Evolutionary conservation across 345 rosid species (phyloP).

Genomic region (Sisymbrium irio): DNA sequence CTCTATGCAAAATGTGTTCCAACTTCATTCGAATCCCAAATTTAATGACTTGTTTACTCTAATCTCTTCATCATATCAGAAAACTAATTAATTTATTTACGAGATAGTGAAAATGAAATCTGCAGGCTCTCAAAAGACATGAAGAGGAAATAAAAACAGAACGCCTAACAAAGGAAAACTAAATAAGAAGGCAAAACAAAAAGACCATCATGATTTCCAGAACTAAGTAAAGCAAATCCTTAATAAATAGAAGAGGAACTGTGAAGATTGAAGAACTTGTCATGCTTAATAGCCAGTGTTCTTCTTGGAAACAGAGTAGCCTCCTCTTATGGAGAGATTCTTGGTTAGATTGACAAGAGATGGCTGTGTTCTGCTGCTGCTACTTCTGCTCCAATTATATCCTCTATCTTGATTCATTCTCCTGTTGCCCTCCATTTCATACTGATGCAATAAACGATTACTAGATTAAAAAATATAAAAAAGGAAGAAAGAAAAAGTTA

Average conservation of each 20-base stretch:
- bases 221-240: neutral
- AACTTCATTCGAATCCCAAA: too few relatives aligned
- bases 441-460: neutral
- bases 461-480: neutral
- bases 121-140: neutral
- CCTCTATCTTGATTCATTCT: constrained; percentile 29
- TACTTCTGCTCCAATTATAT: constrained; percentile 26
- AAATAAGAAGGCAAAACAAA: neutral
- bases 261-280: neutral
- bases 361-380: constrained; percentile 24
- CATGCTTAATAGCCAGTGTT: constrained; percentile 14
- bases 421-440: constrained; percentile 35
- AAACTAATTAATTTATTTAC: neutral
- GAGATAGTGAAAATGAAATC: neutral
- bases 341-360: constrained; percentile 50
- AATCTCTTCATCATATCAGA: neutral
- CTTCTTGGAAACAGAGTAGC: constrained; percentile 37
- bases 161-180: neutral
- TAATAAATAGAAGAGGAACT: neutral
- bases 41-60: too few relatives aligned
- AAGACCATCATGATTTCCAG: neutral
- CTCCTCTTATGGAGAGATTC: constrained; percentile 51
- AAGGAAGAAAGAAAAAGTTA: neutral
- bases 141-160: neutral
- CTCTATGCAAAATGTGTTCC: too few relatives aligned